Percentiles rank a stretch among this genome's conserved stretches.
Evolutionary conservation across 306 rosid species (phyloP).

Genomic region (Vachellia collinsii): DNA sequence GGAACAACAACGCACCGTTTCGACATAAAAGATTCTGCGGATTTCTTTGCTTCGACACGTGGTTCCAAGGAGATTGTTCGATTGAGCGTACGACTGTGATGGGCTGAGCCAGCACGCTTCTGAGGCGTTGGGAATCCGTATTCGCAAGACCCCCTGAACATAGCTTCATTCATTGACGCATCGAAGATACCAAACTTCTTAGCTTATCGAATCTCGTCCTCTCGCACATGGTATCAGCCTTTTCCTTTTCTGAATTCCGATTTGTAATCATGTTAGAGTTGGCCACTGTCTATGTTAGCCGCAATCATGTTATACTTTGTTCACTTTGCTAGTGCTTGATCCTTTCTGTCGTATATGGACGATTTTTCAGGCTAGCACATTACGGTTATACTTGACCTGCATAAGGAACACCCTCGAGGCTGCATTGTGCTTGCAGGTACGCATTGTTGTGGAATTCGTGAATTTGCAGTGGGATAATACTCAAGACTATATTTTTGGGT

Average conservation of each 20-base stretch:
- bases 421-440: constrained; percentile 95
- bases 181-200: background rate
- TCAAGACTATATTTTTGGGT: background rate
- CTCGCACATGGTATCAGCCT: constrained; percentile 3
- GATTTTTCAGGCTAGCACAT: constrained; percentile 59
- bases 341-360: background rate
- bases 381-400: constrained; percentile 81
- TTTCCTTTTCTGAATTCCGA: background rate
- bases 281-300: background rate
- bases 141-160: background rate
- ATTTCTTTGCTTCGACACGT: background rate
- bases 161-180: background rate
- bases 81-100: background rate
- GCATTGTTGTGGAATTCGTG: background rate
- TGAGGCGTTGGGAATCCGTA: background rate
- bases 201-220: background rate
- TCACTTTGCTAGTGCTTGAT: background rate
- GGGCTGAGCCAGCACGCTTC: background rate
- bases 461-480: background rate
- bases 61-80: background rate
- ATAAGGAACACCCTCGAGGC: constrained; percentile 93
- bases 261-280: background rate
- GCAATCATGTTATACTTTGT: background rate
- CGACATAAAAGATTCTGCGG: background rate
- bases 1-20: background rate